phyloP scores from a whole-genome alignment of 768 basidiomycete genomes.

The Tulasnella sp. region DNA sequence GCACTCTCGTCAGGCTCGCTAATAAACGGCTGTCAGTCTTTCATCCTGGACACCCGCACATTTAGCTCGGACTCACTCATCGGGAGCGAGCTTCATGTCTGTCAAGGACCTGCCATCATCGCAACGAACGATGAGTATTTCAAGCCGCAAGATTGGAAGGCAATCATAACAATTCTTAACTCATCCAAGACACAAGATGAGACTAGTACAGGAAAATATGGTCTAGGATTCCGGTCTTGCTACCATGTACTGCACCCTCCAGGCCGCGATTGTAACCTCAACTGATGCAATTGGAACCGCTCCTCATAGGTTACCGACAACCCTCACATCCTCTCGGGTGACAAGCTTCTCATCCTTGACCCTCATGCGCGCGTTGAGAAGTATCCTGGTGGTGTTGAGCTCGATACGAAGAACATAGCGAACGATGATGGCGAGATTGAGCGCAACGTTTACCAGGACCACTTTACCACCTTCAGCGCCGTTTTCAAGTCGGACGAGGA shows the following conservation, averaged over 20 bases:
- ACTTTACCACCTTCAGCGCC: neutral
- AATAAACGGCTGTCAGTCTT: neutral
- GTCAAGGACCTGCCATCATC: constrained; percentile 27
- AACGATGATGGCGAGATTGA: neutral
- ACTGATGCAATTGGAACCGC: neutral
- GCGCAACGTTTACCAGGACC: neutral
- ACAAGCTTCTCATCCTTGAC: too few relatives aligned
- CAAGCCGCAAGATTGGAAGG: constrained; percentile 3
- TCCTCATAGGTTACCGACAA: constrained; percentile 21
- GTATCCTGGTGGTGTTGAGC: neutral
- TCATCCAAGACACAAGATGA: constrained; percentile 28
- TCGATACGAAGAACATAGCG: neutral
- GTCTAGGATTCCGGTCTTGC: constrained; percentile 16
- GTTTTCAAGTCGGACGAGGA: neutral
- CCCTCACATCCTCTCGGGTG: too few relatives aligned
- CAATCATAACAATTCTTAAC: neutral
- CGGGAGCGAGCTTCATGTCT: neutral
- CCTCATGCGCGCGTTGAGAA: constrained; percentile 22
- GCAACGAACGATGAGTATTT: constrained; percentile 20
- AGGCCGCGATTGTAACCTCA: neutral
- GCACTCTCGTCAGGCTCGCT: neutral
- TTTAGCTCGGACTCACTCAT: neutral
- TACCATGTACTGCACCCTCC: neutral
- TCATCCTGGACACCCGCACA: neutral
- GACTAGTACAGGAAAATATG: constrained; percentile 15